A percentile compares a stretch with the other conserved stretches of the same genome.
phyloP scores from a whole-genome alignment of 1,284 basidiomycete genomes.

The Heterobasidion irregulare region DNA sequence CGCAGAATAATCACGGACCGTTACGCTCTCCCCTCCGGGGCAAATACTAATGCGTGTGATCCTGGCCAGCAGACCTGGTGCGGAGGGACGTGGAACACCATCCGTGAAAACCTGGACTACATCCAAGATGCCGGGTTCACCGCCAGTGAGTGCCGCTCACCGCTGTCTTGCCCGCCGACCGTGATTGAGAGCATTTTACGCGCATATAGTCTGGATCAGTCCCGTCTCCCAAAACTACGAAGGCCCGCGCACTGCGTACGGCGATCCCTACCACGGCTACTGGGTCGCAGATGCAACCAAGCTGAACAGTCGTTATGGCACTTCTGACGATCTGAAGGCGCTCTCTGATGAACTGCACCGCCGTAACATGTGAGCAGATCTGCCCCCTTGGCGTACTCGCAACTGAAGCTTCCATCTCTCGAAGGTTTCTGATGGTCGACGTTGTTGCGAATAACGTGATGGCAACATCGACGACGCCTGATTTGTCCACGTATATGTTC shows the following conservation, averaged over 20 bases:
- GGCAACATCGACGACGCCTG: slow-evolving; percentile 44
- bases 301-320: slow-evolving; percentile 65
- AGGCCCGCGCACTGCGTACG: slow-evolving; percentile 53
- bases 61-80: slow-evolving; percentile 54
- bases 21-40: slow-evolving; percentile 52
- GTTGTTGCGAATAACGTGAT: slow-evolving; percentile 74
- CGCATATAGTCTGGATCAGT: slow-evolving; percentile 47
- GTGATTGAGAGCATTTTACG: not conserved
- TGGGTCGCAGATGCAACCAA: slow-evolving; percentile 57
- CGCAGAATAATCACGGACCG: slow-evolving; percentile 67
- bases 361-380: slow-evolving; percentile 47
- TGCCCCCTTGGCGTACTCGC: not conserved
- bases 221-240: slow-evolving; percentile 66
- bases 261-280: slow-evolving; percentile 65
- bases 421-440: slow-evolving; percentile 69
- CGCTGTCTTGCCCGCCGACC: not conserved
- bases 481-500: slow-evolving; percentile 53
- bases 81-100: slow-evolving; percentile 72
- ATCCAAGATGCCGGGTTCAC: slow-evolving; percentile 73
- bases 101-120: slow-evolving; percentile 69
- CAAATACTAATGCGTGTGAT: slow-evolving; percentile 48
- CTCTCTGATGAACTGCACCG: slow-evolving; percentile 57
- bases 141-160: slow-evolving; percentile 41
- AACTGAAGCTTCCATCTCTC: not conserved
- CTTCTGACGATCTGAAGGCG: slow-evolving; percentile 58